Evolutionary conservation across 225 moss, liverwort and hornwort genomes (phyloP).

Genomic region (Straminergon stramineum): DNA sequence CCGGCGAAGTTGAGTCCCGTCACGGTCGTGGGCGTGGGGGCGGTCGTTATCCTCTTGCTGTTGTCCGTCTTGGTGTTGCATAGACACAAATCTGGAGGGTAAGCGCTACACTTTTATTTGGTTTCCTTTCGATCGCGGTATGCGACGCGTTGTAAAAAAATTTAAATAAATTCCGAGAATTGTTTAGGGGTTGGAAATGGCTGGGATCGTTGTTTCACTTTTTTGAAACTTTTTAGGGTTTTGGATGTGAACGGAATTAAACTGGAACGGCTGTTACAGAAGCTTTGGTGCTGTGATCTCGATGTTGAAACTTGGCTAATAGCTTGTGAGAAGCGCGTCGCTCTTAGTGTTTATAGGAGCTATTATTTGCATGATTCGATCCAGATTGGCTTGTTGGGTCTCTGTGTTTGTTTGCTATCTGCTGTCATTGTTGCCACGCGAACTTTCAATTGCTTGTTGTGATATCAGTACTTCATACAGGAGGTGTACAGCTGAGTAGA

Average conservation of each 20-base stretch:
- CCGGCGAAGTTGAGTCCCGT: constrained; percentile 49
- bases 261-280: neutral
- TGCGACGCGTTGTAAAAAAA: neutral
- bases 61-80: constrained; percentile 42
- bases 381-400: neutral
- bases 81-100: constrained; percentile 42
- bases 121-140: neutral
- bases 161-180: neutral
- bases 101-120: neutral
- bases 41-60: constrained; percentile 39
- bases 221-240: neutral
- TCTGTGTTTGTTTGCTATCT: neutral
- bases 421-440: neutral
- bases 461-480: neutral
- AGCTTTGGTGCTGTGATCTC: neutral
- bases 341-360: neutral
- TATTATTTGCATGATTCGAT: neutral
- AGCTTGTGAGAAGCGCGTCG: neutral
- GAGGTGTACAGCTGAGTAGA: neutral
- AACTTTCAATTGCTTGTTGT: neutral
- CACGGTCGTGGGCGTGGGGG: constrained; percentile 45
- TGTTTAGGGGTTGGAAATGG: neutral
- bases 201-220: neutral
- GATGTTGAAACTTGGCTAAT: neutral
- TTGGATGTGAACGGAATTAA: neutral